Evolutionary conservation across 2,329 filamentous ascomycete genomes (phyloP), one percentile per base, ranked within the genome.

Genomic region (Coniella lustricola): DNA sequence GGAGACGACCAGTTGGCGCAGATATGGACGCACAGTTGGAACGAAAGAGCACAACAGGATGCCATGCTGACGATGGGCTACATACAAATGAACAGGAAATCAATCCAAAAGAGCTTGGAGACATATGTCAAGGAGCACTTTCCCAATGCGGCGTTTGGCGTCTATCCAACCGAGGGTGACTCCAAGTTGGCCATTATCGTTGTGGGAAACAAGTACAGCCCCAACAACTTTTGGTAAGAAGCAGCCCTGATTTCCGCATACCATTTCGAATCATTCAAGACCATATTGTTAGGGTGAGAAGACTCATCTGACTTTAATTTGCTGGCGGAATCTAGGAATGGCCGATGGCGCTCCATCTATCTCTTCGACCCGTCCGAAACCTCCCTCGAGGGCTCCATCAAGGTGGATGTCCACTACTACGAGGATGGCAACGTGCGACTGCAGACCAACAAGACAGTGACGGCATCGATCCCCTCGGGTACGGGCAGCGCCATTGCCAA

Each of bases 321-420:
- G 7, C 2, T 3, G 13, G 22, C 20, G n/a, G 38, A 31, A 29
- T 29, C 17, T 55, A 90, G 86, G 88, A 97, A 96, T 70, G 93
- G 93, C 54, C 89, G 93, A 54, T 98, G 93, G 88, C 87, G 93
- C 61, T 90, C 88, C 41, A 76, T 85, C 46, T 97, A 97, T 72
- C 77, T 85, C 59, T 85, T 86, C 67, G 77, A 84, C 54, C 82
- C 90, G 4, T 72, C 81, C n/a, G 78, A 79, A 2, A 75, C 75
- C 55, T 74, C 74, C 41, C 72, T 97, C 37, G 81, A 83, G 33
- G 93, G 93, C 59, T 82, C 76, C 51, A 83, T 97, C 67, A 89
- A 91, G 66, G 87, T 96, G 46, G 90, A 97, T 59, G 91, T 98
- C 44, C 93, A 98, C 75, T 98, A 98, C 76, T 98, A 98, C 72